Evolutionary conservation across 2,329 filamentous ascomycete species (phyloP).

Genomic region (Fusarium falciforme): DNA sequence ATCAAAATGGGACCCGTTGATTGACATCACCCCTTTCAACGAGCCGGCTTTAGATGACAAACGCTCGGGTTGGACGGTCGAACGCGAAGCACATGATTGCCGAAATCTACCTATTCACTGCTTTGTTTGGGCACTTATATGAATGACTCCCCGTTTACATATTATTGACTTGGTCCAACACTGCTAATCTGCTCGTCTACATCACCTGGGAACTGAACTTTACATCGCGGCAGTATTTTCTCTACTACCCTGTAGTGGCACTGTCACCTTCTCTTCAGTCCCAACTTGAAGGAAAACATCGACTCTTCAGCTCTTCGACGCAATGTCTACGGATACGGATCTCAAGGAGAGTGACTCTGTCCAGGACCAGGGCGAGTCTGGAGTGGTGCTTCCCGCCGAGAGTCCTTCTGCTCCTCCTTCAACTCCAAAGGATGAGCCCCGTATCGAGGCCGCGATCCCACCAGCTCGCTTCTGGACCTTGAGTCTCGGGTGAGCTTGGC

Average conservation of each 20-base stretch:
- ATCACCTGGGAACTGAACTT: not conserved
- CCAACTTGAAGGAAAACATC: not conserved
- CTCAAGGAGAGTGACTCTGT: not conserved
- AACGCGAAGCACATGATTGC: not conserved
- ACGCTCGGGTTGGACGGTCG: not conserved
- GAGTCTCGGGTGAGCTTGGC: conserved; percentile 46
- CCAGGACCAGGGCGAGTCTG: not conserved
- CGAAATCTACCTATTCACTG: not conserved
- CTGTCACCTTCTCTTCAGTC: not conserved
- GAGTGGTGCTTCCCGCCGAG: not conserved
- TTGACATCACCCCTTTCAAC: not conserved
- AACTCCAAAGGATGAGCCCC: not conserved
- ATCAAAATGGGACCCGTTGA: not conserved
- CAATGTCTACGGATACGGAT: not conserved
- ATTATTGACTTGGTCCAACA: not conserved
- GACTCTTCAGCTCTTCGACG: not conserved
- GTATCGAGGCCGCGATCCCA: conserved; percentile 37
- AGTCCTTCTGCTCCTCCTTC: not conserved
- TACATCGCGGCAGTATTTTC: not conserved
- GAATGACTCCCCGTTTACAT: not conserved
- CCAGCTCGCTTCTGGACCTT: conserved; percentile 49
- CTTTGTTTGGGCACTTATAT: not conserved
- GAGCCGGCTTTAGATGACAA: not conserved
- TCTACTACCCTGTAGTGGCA: not conserved
- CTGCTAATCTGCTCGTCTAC: not conserved